Percentiles rank a stretch among this genome's conserved stretches.
These are phyloP conservation scores for Tolypocladium nubicola DNA, from an alignment of 2,329 filamentous ascomycete genomes.

Conservation along the genomic window DNA sequence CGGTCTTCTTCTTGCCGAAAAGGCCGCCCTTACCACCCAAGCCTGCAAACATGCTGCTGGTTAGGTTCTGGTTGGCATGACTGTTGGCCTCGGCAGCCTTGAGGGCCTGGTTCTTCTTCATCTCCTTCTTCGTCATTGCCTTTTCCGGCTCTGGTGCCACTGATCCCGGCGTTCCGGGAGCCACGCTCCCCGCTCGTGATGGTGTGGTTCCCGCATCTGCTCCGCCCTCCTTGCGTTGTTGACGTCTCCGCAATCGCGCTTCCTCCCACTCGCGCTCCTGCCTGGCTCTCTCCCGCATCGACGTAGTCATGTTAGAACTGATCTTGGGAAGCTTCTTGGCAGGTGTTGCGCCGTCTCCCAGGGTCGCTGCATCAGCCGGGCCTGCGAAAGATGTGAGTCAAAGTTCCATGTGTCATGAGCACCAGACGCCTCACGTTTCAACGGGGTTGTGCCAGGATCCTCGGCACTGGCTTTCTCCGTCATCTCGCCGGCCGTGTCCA, in stretches of 20 bases:
- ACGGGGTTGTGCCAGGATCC: constrained; percentile 41
- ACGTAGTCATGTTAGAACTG: constrained; percentile 38
- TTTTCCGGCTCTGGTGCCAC: constrained; percentile 57
- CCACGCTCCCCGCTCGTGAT: constrained; percentile 45
- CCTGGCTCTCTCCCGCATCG: constrained; percentile 51
- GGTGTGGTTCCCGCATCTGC: constrained; percentile 35
- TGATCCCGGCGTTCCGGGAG: constrained; percentile 50
- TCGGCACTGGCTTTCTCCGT: constrained; percentile 34
- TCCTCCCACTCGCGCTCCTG: constrained; percentile 66
- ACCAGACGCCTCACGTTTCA: constrained; percentile 44
- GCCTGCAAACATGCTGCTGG: constrained; percentile 60
- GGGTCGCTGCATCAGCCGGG: constrained; percentile 22
- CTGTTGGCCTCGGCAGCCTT: constrained; percentile 69
- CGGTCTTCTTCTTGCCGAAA: constrained; percentile 48
- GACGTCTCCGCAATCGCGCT: constrained; percentile 55
- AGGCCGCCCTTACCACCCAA: constrained; percentile 51
- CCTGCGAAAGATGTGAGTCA: constrained; percentile 20
- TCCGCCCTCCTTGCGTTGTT: constrained; percentile 49
- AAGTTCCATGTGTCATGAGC: neutral
- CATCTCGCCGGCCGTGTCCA: constrained; percentile 11
- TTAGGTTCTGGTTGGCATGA: constrained; percentile 74
- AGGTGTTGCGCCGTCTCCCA: constrained; percentile 29
- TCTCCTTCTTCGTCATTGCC: constrained; percentile 77
- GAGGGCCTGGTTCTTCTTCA: constrained; percentile 62
- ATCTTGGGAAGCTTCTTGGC: constrained; percentile 34